A percentile compares a stretch with the other conserved stretches of the same genome.
phyloP scores from a whole-genome alignment of 1,284 basidiomycete species.

The Gomphus bonarii region DNA sequence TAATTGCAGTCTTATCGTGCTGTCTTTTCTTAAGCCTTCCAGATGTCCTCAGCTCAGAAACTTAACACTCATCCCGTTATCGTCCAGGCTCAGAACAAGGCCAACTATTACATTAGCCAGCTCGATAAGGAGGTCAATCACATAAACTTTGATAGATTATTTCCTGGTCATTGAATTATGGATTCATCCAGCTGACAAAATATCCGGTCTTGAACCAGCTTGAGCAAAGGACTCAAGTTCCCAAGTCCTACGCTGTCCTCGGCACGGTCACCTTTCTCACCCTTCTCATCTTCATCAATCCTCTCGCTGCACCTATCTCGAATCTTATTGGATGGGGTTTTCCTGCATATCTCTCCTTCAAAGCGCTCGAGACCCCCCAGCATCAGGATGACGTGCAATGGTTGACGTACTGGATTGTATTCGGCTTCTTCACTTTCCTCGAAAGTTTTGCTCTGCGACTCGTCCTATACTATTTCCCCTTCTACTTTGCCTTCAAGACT shows the following conservation, averaged over 20 bases:
- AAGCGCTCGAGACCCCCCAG: conserved; percentile 67
- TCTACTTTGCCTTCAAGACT: conserved; percentile 89
- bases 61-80: conserved; percentile 79
- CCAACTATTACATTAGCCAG: conserved; percentile 65
- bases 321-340: conserved; percentile 80
- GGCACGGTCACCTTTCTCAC: conserved; percentile 57
- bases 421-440: conserved; percentile 79
- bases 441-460: conserved; percentile 67
- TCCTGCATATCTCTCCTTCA: conserved; percentile 80
- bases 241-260: conserved; percentile 87
- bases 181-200: conserved; percentile 65
- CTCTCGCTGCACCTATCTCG: conserved; percentile 71
- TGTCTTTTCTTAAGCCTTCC: not conserved
- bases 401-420: conserved; percentile 85
- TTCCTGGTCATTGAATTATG: conserved; percentile 15
- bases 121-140: conserved; percentile 84
- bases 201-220: conserved; percentile 78
- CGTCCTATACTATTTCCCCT: conserved; percentile 76
- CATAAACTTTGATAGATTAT: not conserved
- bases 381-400: conserved; percentile 76
- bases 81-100: conserved; percentile 70
- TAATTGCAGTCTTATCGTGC: conserved; percentile 9
- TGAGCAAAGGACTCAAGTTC: conserved; percentile 85
- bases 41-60: conserved; percentile 71
- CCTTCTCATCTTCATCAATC: conserved; percentile 72